phyloP scores from a whole-genome alignment of 495 filamentous ascomycete genomes.

The Aspergillus cristatus region DNA sequence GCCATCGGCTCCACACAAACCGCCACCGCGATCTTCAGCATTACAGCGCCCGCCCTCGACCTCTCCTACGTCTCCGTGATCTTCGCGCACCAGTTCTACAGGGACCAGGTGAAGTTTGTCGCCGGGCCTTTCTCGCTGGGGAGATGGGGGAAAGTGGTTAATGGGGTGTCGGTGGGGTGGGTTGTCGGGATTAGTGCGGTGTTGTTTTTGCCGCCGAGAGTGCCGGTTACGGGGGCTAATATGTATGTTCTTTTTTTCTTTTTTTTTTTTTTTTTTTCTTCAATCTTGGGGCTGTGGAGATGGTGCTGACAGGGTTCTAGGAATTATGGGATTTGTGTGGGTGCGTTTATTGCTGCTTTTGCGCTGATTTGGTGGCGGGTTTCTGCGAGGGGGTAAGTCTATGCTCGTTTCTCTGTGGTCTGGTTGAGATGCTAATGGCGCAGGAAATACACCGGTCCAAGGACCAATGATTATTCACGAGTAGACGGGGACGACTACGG shows the following conservation, averaged over 20 bases:
- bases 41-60: constrained; percentile 62
- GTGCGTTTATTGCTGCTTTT: constrained; percentile 52
- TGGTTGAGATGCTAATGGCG: constrained; percentile 2
- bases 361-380: constrained; percentile 59
- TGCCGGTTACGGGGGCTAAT: constrained; percentile 53
- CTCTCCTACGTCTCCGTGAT: constrained; percentile 62
- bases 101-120: constrained; percentile 47
- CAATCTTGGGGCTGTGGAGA: neutral
- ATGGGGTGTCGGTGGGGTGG: constrained; percentile 53
- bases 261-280: neutral
- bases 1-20: constrained; percentile 61
- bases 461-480: constrained; percentile 40
- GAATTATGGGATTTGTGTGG: constrained; percentile 64
- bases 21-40: constrained; percentile 60
- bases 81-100: constrained; percentile 53
- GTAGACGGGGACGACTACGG: constrained; percentile 22
- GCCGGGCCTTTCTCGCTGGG: constrained; percentile 59
- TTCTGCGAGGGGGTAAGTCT: constrained; percentile 46
- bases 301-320: constrained; percentile 15
- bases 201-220: constrained; percentile 54
- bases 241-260: constrained; percentile 34
- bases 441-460: constrained; percentile 48
- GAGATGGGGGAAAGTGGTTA: constrained; percentile 48
- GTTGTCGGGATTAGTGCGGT: constrained; percentile 59
- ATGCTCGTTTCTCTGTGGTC: neutral